These are phyloP conservation scores for Amanita exitialis DNA, from an alignment of 768 basidiomycete genomes.

Conservation along the genomic window DNA sequence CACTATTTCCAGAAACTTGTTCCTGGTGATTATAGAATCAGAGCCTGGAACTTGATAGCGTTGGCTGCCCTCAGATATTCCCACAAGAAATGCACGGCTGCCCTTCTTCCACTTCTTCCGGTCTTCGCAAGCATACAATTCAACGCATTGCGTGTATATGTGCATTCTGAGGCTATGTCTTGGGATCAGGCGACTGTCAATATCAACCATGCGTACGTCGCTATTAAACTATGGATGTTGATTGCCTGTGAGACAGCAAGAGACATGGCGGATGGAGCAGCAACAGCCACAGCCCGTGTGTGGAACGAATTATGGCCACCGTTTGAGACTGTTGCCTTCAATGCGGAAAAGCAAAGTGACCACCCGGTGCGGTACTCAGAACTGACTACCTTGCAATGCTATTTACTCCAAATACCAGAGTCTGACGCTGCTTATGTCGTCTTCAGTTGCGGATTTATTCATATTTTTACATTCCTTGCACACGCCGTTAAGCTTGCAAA, in stretches of 20 bases:
- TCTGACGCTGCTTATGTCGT: slow-evolving; percentile 40
- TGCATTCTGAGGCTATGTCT: slow-evolving; percentile 23
- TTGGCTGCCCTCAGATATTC: slow-evolving; percentile 40
- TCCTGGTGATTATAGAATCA: slow-evolving; percentile 28
- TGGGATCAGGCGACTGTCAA: slow-evolving; percentile 40
- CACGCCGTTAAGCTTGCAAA: slow-evolving; percentile 42
- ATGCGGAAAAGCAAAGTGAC: slow-evolving; percentile 28
- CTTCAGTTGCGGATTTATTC: slow-evolving; percentile 58
- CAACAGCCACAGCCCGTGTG: slow-evolving; percentile 26
- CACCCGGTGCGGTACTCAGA: slow-evolving; percentile 25
- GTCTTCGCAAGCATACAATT: slow-evolving; percentile 40
- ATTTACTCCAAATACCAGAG: slow-evolving; percentile 27
- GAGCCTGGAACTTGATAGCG: slow-evolving; percentile 58
- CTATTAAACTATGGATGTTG: slow-evolving; percentile 65
- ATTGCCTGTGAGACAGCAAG: slow-evolving; percentile 32
- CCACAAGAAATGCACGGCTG: slow-evolving; percentile 22
- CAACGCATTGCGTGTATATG: slow-evolving; percentile 30
- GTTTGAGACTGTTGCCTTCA: slow-evolving; percentile 47
- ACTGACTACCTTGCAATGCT: background rate
- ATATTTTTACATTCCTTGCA: slow-evolving; percentile 50
- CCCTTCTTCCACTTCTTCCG: slow-evolving; percentile 40
- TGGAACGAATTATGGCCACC: slow-evolving; percentile 78
- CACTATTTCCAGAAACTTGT: slow-evolving; percentile 21
- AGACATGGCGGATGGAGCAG: slow-evolving; percentile 18
- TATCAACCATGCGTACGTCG: slow-evolving; percentile 58